Conservation (phyloP, 2,329 filamentous ascomycete species). For the Cucurbitaria berberidis region DNA sequence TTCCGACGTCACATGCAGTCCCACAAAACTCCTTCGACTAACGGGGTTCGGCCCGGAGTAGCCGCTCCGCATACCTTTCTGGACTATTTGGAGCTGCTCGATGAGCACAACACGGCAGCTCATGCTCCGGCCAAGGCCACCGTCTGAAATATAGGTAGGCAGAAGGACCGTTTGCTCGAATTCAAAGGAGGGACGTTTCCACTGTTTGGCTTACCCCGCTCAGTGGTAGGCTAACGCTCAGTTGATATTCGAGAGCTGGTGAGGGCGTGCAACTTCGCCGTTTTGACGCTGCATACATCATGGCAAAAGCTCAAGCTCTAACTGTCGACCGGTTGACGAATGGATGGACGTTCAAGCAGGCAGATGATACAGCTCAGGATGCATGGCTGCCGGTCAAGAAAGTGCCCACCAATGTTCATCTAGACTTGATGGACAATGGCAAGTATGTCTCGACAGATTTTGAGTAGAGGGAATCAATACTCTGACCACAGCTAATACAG, state of each 20-base stretch:
- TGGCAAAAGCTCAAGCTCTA: slow-evolving; percentile 35
- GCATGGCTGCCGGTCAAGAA: slow-evolving; percentile 54
- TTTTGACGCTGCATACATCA: slow-evolving; percentile 14
- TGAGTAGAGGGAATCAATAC: not conserved
- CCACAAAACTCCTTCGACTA: slow-evolving; percentile 16
- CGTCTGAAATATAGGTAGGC: slow-evolving; percentile 33
- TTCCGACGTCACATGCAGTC: slow-evolving; percentile 25
- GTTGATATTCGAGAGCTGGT: slow-evolving; percentile 5
- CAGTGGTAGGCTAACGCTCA: slow-evolving; percentile 3
- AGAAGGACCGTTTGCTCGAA: slow-evolving; percentile 12
- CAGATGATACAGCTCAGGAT: slow-evolving; percentile 47
- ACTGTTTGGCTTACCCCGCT: slow-evolving; percentile 14
- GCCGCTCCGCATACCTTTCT: slow-evolving; percentile 13
- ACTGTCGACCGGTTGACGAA: slow-evolving; percentile 42
- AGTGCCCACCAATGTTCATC: slow-evolving; percentile 57
- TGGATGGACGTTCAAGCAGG: slow-evolving; percentile 56
- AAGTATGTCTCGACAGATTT: slow-evolving; percentile 44
- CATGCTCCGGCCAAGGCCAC: slow-evolving; percentile 34
- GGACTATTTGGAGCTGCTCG: slow-evolving; percentile 27
- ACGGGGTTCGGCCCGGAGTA: slow-evolving; percentile 32
- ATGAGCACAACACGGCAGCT: slow-evolving; percentile 35
- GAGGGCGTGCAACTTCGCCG: not conserved
- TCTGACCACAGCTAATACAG: not conserved
- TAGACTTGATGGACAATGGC: slow-evolving; percentile 55
- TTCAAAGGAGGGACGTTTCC: slow-evolving; percentile 13